These are phyloP conservation scores for Metschnikowia bowlesiae DNA, from an alignment of 805 yeast species.

Conservation along the genomic window DNA sequence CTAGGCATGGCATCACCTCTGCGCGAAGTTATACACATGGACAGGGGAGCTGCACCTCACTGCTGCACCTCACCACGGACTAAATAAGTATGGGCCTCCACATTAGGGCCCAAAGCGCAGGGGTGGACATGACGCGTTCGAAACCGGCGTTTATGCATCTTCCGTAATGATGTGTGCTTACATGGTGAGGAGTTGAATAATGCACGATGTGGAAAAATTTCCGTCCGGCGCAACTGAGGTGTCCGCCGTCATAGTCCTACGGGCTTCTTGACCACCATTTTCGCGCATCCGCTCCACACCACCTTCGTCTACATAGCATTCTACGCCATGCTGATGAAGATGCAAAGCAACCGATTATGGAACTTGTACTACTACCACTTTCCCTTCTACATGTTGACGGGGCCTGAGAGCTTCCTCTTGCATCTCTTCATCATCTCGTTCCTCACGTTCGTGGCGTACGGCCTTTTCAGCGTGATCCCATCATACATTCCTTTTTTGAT, in stretches of 20 bases:
- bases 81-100: too few species aligned
- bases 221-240: too few species aligned
- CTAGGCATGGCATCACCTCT: neutral
- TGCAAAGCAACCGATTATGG: constrained; percentile 11
- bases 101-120: too few species aligned
- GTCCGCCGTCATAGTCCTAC: too few species aligned
- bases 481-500: constrained; percentile 26
- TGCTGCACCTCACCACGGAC: too few species aligned
- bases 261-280: neutral
- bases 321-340: constrained; percentile 1
- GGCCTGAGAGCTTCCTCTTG: constrained; percentile 32
- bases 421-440: constrained; percentile 16
- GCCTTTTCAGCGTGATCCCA: constrained; percentile 19
- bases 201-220: neutral
- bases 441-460: constrained; percentile 16
- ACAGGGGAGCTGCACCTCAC: neutral
- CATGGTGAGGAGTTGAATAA: too few species aligned
- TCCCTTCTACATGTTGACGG: constrained; percentile 49
- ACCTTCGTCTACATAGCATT: neutral
- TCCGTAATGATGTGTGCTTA: too few species aligned
- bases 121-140: too few species aligned
- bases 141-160: too few species aligned
- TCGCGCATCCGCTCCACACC: neutral
- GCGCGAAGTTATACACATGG: neutral
- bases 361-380: constrained; percentile 39